phyloP scores from a whole-genome alignment of 2,329 filamentous ascomycete genomes.

The Blumeria graminis region DNA sequence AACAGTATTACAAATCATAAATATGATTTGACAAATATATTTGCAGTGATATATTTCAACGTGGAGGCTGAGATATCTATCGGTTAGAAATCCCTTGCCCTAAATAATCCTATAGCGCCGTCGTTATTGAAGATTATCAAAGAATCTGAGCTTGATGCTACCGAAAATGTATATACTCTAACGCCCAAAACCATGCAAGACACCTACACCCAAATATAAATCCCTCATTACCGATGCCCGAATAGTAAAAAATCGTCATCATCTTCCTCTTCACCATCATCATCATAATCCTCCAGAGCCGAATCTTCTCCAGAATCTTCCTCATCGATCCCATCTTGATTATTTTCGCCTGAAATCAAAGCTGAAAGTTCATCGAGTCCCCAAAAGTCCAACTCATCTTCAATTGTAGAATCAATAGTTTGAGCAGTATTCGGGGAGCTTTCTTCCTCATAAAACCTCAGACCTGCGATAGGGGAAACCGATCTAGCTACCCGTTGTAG shows the following conservation, averaged over 20 bases:
- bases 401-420: constrained; percentile 24
- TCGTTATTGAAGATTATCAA: too few species aligned
- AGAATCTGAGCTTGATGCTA: too few species aligned
- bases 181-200: too few species aligned
- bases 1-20: too few species aligned
- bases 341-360: constrained; percentile 9
- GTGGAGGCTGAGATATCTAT: too few species aligned
- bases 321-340: constrained; percentile 11
- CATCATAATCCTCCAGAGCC: constrained; percentile 15
- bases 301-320: constrained; percentile 18
- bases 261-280: constrained; percentile 19
- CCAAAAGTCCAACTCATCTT: constrained; percentile 24
- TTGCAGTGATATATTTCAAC: too few species aligned
- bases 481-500: constrained; percentile 14
- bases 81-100: too few species aligned
- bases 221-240: constrained; percentile 21
- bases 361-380: constrained; percentile 21
- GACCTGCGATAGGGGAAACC: constrained; percentile 14
- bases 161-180: too few species aligned
- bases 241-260: constrained; percentile 24
- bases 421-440: constrained; percentile 17
- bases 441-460: constrained; percentile 10
- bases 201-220: too few species aligned
- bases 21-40: too few species aligned
- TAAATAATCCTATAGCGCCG: too few species aligned